Conservation (phyloP, 257 asterid genomes). For the Ligustrum vulgare region DNA sequence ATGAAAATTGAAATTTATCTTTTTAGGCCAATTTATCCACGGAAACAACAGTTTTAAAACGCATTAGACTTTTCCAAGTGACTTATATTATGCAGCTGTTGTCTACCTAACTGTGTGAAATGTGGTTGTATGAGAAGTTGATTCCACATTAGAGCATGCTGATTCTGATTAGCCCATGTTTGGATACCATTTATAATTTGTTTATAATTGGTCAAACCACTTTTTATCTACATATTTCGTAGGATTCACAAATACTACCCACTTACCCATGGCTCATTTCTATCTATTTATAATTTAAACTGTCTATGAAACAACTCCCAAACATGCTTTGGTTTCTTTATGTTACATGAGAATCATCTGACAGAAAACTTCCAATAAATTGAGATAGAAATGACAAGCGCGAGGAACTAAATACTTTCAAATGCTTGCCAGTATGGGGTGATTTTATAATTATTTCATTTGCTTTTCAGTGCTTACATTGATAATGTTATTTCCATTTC, state of each 20-base stretch:
- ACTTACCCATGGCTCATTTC: no score
- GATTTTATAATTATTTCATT: constrained; percentile 6
- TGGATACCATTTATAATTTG: no score
- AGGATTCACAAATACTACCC: no score
- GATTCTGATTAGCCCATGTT: no score
- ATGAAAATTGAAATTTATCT: no score
- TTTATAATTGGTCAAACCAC: no score
- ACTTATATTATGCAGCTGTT: background rate
- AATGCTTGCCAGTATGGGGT: constrained; percentile 3
- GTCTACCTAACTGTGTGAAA: background rate
- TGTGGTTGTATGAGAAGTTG: background rate
- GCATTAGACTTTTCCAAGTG: background rate
- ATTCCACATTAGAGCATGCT: background rate
- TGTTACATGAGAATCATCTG: constrained; percentile 13
- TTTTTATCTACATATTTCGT: no score
- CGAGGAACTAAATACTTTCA: background rate
- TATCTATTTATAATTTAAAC: no score
- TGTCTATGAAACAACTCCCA: no score
- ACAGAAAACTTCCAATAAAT: constrained; percentile 4
- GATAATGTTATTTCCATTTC: constrained; percentile 23
- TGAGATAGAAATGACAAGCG: constrained; percentile 13
- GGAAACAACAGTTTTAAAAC: background rate
- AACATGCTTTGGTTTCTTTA: background rate
- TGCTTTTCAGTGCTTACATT: background rate
- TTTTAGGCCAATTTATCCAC: background rate